Conservation (phyloP, 768 basidiomycete species). For the Lyophyllum semitale region DNA sequence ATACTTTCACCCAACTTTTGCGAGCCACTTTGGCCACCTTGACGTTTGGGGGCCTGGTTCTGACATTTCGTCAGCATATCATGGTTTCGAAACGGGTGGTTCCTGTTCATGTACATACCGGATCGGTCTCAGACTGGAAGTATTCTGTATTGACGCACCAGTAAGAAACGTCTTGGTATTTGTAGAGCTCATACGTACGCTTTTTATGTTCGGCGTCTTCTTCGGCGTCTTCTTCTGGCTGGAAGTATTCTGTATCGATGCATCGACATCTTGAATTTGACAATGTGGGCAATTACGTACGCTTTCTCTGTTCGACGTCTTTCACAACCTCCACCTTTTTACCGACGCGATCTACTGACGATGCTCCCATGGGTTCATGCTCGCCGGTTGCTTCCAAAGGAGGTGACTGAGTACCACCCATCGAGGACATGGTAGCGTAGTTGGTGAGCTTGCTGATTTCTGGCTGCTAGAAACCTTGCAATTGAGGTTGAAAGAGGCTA, state of each 20-base stretch:
- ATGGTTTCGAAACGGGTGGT: too few relatives aligned
- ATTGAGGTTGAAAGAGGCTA: too few relatives aligned
- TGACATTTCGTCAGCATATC: neutral
- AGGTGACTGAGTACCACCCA: conserved; percentile 47
- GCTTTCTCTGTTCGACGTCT: conserved; percentile 43
- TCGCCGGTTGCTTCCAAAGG: conserved; percentile 46
- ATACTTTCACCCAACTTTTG: conserved; percentile 14
- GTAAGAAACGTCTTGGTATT: neutral
- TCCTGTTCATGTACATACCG: neutral
- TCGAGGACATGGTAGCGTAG: neutral
- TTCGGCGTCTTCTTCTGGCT: too few relatives aligned
- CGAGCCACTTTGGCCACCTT: neutral
- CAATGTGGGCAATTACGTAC: too few relatives aligned
- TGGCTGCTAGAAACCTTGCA: too few relatives aligned
- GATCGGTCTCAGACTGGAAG: conserved; percentile 1
- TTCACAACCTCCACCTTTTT: conserved; percentile 32
- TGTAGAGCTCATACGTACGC: conserved; percentile 29
- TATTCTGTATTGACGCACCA: conserved; percentile 3
- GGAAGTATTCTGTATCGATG: too few relatives aligned
- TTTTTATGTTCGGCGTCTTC: conserved; percentile 43
- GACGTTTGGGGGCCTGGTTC: neutral
- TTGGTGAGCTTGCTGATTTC: neutral
- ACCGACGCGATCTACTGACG: conserved; percentile 38
- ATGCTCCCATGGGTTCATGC: conserved; percentile 45
- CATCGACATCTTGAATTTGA: too few relatives aligned